phyloP scores from a whole-genome alignment of 169 alveolate species.

The Nephromyces sp. region DNA sequence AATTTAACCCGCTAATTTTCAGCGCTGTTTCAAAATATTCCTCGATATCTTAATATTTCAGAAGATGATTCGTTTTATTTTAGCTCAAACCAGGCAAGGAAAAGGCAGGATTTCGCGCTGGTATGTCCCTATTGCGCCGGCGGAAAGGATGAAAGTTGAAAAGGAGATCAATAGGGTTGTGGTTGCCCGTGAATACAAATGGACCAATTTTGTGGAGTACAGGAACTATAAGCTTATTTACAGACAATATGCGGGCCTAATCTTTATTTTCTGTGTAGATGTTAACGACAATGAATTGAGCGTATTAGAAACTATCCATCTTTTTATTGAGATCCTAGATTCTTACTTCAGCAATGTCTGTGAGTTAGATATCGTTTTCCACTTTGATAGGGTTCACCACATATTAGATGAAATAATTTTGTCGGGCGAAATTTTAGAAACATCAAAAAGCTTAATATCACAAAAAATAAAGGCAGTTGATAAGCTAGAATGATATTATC shows the following conservation, averaged over 20 bases:
- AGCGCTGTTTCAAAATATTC: too few relatives aligned
- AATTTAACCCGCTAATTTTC: too few relatives aligned
- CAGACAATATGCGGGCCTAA: slow-evolving; percentile 78
- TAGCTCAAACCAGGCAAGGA: slow-evolving; percentile 75
- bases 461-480: slow-evolving; percentile 3
- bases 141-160: slow-evolving; percentile 54
- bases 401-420: slow-evolving; percentile 66
- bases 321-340: slow-evolving; percentile 62
- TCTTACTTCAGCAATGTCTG: slow-evolving; percentile 76
- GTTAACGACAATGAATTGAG: slow-evolving; percentile 66
- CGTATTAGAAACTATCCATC: slow-evolving; percentile 66
- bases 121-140: slow-evolving; percentile 63
- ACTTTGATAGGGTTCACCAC: slow-evolving; percentile 70
- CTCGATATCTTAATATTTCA: not conserved
- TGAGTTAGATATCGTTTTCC: slow-evolving; percentile 76
- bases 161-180: slow-evolving; percentile 63
- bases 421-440: slow-evolving; percentile 55
- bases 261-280: slow-evolving; percentile 72
- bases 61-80: slow-evolving; percentile 59
- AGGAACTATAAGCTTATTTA: slow-evolving; percentile 55
- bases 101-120: slow-evolving; percentile 73
- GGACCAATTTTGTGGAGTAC: slow-evolving; percentile 69
- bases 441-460: not conserved
- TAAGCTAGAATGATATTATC: slow-evolving; percentile 19
- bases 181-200: slow-evolving; percentile 49